phyloP scores from a whole-genome alignment of 2,329 filamentous ascomycete genomes.

The Herpotrichia juniperi region DNA sequence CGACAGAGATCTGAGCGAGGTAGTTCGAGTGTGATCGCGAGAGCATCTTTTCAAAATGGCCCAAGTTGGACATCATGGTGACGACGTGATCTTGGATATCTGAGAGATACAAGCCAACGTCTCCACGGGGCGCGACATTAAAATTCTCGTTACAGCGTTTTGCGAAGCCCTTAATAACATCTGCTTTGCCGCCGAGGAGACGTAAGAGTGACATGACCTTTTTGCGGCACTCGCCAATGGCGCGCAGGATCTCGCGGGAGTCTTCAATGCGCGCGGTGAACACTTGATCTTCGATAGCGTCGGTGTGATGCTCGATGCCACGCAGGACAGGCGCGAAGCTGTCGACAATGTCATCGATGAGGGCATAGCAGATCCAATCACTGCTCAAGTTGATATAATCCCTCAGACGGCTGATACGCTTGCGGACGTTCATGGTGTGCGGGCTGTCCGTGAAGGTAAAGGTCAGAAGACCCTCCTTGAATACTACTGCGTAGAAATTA shows the following conservation, averaged over 20 bases:
- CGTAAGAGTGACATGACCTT: conserved; percentile 94
- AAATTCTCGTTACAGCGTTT: conserved; percentile 99
- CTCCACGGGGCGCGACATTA: conserved; percentile 90
- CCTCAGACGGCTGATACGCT: conserved; percentile 88
- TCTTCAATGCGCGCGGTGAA: conserved; percentile 92
- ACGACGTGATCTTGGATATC: conserved; percentile 99
- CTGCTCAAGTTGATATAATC: conserved; percentile 94
- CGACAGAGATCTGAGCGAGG: conserved; percentile 89
- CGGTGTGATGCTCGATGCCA: conserved; percentile 85
- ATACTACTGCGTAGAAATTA: conserved; percentile 96
- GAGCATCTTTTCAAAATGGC: conserved; percentile 97
- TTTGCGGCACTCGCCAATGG: conserved; percentile 89
- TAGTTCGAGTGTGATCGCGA: conserved; percentile 95
- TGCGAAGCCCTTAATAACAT: conserved; percentile 95
- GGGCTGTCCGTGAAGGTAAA: conserved; percentile 91
- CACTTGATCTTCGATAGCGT: conserved; percentile 92
- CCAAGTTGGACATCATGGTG: conserved; percentile 96
- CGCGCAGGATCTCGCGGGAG: conserved; percentile 82
- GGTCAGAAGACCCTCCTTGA: conserved; percentile 91
- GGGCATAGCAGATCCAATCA: conserved; percentile 98
- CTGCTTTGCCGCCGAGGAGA: conserved; percentile 94
- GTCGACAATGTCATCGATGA: conserved; percentile 99
- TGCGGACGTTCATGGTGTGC: conserved; percentile 87
- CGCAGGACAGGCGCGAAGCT: conserved; percentile 89
- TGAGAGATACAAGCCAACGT: conserved; percentile 94